Evolutionary conservation across 257 asterid species (phyloP), one percentile per base, ranked within the genome.

Genomic region (Ophiorrhiza pumila): DNA sequence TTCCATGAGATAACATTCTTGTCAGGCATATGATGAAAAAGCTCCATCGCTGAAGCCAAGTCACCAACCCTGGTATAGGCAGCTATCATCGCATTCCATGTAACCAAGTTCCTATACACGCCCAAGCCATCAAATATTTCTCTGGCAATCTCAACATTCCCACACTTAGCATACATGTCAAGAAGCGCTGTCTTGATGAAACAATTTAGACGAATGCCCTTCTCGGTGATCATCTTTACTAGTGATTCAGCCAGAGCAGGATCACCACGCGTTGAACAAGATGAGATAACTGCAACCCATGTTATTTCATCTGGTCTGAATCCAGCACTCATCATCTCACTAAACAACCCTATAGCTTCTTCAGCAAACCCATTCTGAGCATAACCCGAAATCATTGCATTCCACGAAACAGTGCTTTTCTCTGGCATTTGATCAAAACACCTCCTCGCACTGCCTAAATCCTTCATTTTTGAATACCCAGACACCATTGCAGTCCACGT

Each of bases 401-500:
- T 91, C 96, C 97, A 91, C 0, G 96, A 87, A 60, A 88, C 88
- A 14, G 86, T 82, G 42, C 55, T 85, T 64, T 77, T 90, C 63
- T 79, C 87, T 0, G 95, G 90, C 88, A 86, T 88, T 74, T 71
- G 73, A 76, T 89, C 85, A 61, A 91, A 91, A 74, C 78, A 81
- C 62, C 76, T 78, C 75, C 88, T 79, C 14, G 96, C 97, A 65
- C 66, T 85, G 74, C 55, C 83, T 83, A 87, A 69, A 77, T 90
- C 89, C 74, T 82, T 83, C 79, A 72, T 74, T 80, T 69, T 86
- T 17, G 91, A 81, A 78, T 74, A 90, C 35, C 96, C 96, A 0
- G 86, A 84, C 39, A 91, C 84, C 97, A 90, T 90, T 7, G 88
- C 76, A 25, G 89, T 91, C 96, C 97, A 89, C 20, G 96, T 77